Percentiles rank a stretch among this genome's conserved stretches.
These are phyloP conservation scores for Orbilia ellipsospora DNA, from an alignment of 2,329 filamentous ascomycete species.

Conservation along the genomic window DNA sequence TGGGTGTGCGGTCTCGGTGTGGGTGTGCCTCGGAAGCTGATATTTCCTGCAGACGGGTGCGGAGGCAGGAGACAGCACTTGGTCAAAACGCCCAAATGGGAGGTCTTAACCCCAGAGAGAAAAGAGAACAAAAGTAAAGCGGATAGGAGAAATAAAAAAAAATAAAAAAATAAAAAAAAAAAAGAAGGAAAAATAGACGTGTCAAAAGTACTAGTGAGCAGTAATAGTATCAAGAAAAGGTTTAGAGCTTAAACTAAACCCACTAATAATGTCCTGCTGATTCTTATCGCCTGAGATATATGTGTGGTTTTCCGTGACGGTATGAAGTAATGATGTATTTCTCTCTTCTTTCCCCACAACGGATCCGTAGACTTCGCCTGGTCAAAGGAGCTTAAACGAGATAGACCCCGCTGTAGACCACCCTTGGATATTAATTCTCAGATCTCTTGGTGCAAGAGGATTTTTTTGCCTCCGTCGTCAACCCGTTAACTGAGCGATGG, in stretches of 20 bases:
- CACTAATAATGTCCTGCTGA: conserved; percentile 38
- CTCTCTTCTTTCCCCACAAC: conserved; percentile 36
- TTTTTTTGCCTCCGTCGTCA: conserved; percentile 10
- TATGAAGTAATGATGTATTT: conserved; percentile 14
- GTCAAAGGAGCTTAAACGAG: conserved; percentile 48
- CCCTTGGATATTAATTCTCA: conserved; percentile 34
- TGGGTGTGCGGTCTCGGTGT: conserved; percentile 8
- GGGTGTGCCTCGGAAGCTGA: conserved; percentile 55
- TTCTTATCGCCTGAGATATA: conserved; percentile 2
- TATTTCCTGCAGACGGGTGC: conserved; percentile 56
- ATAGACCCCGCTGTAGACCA: conserved; percentile 30
- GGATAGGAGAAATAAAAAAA: conserved; percentile 16
- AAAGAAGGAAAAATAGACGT: conserved; percentile 6
- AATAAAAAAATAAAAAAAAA: conserved; percentile 14
- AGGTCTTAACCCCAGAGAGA: conserved; percentile 45
- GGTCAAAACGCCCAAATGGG: conserved; percentile 27
- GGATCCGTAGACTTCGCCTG: conserved; percentile 43
- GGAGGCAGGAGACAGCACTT: conserved; percentile 51
- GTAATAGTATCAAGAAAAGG: not conserved
- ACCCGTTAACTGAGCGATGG: conserved; percentile 10
- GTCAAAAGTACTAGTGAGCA: conserved; percentile 6
- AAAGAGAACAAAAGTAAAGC: conserved; percentile 22
- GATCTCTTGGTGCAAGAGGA: not conserved
- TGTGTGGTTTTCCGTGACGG: not conserved
- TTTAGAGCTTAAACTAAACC: conserved; percentile 23